These are phyloP conservation scores for Xylaria sp. DNA, from an alignment of 2,329 filamentous ascomycete genomes.

Conservation along the genomic window DNA sequence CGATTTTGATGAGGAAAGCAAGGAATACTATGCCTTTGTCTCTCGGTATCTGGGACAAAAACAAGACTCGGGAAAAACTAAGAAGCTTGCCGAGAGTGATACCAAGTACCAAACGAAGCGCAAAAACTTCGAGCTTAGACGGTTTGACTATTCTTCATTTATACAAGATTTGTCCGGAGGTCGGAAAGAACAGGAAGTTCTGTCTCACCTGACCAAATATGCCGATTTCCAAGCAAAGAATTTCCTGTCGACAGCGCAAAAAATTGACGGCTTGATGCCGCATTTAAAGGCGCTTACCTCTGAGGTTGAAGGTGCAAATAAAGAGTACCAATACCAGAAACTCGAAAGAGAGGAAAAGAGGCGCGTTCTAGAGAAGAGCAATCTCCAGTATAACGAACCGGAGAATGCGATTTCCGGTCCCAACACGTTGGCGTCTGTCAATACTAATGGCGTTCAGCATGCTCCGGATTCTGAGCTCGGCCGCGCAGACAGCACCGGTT, in stretches of 20 bases:
- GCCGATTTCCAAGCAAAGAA: slow-evolving; percentile 88
- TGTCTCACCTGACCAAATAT: slow-evolving; percentile 93
- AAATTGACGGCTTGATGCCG: slow-evolving; percentile 85
- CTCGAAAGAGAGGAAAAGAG: slow-evolving; percentile 97
- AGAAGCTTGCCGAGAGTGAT: slow-evolving; percentile 94
- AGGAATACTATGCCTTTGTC: slow-evolving; percentile 97
- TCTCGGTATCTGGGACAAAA: slow-evolving; percentile 95
- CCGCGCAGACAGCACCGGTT: slow-evolving; percentile 78
- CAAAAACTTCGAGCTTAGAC: slow-evolving; percentile 93
- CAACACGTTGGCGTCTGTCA: slow-evolving; percentile 49
- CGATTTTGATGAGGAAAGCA: slow-evolving; percentile 98
- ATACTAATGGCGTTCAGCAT: slow-evolving; percentile 59
- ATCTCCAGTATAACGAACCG: slow-evolving; percentile 75
- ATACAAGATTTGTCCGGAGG: slow-evolving; percentile 99
- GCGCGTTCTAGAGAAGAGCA: slow-evolving; percentile 87
- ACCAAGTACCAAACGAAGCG: slow-evolving; percentile 95
- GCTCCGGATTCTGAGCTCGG: slow-evolving; percentile 75
- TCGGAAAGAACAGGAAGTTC: slow-evolving; percentile 96
- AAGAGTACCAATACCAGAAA: slow-evolving; percentile 94
- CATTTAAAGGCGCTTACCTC: slow-evolving; percentile 87
- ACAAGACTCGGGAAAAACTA: slow-evolving; percentile 95
- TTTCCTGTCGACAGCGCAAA: slow-evolving; percentile 85
- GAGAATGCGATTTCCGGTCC: slow-evolving; percentile 63
- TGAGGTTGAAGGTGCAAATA: slow-evolving; percentile 93
- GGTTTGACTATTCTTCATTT: slow-evolving; percentile 98